Percentiles rank a stretch among this genome's conserved stretches.
Conservation (phyloP, 257 asterid genomes). For the Eustoma russellianum region DNA sequence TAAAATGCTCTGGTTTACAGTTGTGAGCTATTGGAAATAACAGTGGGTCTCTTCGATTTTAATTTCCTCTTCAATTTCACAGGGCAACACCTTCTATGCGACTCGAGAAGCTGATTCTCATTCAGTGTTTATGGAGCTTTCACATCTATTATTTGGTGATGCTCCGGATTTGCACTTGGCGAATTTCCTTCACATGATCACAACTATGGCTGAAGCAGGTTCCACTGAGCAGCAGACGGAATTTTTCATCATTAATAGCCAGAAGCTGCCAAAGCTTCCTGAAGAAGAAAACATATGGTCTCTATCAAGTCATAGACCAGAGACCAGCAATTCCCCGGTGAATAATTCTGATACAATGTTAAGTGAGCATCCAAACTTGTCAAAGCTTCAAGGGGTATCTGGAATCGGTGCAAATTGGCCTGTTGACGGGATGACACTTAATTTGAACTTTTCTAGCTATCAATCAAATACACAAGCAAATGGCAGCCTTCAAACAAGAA, state of each 20-base stretch:
- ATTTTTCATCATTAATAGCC: conserved; percentile 67
- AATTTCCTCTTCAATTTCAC: conserved; percentile 3
- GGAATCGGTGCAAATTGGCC: conserved; percentile 55
- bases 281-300: conserved; percentile 61
- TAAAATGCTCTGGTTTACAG: too few relatives aligned
- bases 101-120: conserved; percentile 58
- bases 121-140: conserved; percentile 63
- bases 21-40: too few relatives aligned
- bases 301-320: conserved; percentile 25
- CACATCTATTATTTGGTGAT: conserved; percentile 49
- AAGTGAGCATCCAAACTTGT: conserved; percentile 25
- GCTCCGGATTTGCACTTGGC: conserved; percentile 67
- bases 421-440: conserved; percentile 36
- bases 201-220: conserved; percentile 78
- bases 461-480: conserved; percentile 16
- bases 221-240: conserved; percentile 75
- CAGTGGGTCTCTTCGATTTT: too few relatives aligned
- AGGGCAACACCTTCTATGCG: conserved; percentile 65
- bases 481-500: conserved; percentile 12
- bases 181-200: conserved; percentile 86
- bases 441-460: background rate
- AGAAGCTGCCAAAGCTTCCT: conserved; percentile 69
- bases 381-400: conserved; percentile 17
- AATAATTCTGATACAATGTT: conserved; percentile 10
- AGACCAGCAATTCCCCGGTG: conserved; percentile 11